Evolutionary conservation across 345 rosid species (phyloP).

Genomic region (Geranium rotundifolium): DNA sequence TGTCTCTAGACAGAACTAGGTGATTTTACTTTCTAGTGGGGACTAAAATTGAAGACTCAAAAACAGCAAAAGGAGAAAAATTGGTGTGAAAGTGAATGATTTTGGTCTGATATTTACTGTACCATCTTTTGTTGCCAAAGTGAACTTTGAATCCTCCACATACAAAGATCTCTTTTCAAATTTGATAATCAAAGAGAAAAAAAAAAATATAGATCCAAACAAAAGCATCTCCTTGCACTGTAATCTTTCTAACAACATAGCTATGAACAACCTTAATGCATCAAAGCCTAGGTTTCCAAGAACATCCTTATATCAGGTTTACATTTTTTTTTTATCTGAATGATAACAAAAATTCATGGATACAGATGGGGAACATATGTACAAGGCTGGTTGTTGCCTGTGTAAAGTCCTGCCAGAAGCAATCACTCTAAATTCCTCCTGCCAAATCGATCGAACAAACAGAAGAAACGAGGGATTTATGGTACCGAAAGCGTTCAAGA

Average conservation of each 20-base stretch:
- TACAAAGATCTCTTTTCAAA: neutral
- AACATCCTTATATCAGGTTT: neutral
- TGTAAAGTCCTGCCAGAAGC: neutral
- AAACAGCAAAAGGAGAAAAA: no score
- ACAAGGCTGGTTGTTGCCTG: neutral
- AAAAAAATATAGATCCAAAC: no score
- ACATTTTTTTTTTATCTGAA: neutral
- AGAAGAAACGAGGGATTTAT: no score
- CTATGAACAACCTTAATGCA: neutral
- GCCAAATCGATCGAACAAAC: no score
- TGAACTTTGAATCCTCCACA: neutral
- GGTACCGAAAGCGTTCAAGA: no score
- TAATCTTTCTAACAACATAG: no score
- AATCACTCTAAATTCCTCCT: neutral
- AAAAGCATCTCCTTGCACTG: no score
- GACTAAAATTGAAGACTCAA: no score
- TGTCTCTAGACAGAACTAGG: no score
- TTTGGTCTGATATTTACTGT: neutral
- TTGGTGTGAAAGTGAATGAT: neutral
- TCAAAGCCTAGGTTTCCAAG: neutral
- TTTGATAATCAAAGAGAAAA: no score
- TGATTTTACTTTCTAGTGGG: no score
- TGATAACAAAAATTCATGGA: neutral
- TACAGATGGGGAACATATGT: neutral
- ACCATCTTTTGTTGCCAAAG: neutral